phyloP scores from a whole-genome alignment of 2,329 filamentous ascomycete genomes.

The Cladosporium colombiae region DNA sequence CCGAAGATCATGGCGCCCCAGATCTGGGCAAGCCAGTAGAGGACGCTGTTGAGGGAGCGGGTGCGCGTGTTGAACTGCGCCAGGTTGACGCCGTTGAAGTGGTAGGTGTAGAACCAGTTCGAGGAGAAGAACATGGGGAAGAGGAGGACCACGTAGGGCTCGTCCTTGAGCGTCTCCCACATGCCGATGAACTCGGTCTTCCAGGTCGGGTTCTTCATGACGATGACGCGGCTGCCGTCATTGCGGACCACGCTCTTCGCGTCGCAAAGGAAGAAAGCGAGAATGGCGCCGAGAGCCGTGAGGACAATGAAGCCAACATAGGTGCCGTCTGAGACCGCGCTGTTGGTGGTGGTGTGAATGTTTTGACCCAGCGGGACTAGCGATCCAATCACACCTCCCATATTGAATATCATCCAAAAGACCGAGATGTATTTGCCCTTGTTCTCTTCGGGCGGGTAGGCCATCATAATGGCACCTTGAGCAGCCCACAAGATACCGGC shows the following conservation, averaged over 20 bases:
- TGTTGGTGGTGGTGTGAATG: conserved; percentile 56
- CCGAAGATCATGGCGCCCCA: conserved; percentile 74
- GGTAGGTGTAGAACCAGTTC: conserved; percentile 80
- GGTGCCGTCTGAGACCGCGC: conserved; percentile 71
- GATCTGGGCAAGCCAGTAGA: conserved; percentile 79
- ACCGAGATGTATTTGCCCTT: conserved; percentile 88
- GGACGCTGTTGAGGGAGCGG: conserved; percentile 71
- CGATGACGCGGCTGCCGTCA: conserved; percentile 76
- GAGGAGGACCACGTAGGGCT: conserved; percentile 72
- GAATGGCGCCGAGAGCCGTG: conserved; percentile 68
- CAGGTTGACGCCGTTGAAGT: conserved; percentile 72
- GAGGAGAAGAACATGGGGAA: conserved; percentile 82
- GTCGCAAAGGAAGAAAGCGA: conserved; percentile 71
- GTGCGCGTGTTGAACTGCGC: conserved; percentile 73
- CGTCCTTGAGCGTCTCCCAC: conserved; percentile 67
- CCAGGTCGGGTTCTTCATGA: conserved; percentile 91
- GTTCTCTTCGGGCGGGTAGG: conserved; percentile 75
- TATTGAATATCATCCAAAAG: conserved; percentile 96
- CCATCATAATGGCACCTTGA: conserved; percentile 86
- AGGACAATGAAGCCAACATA: conserved; percentile 87
- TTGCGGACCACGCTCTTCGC: conserved; percentile 70
- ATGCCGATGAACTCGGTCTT: conserved; percentile 75
- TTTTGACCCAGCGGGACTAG: conserved; percentile 73
- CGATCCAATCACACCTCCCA: conserved; percentile 84
- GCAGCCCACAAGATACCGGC: conserved; percentile 81